Evolutionary conservation across 768 basidiomycete genomes (phyloP), one percentile per base, ranked within the genome.

Genomic region (Bullera alba): DNA sequence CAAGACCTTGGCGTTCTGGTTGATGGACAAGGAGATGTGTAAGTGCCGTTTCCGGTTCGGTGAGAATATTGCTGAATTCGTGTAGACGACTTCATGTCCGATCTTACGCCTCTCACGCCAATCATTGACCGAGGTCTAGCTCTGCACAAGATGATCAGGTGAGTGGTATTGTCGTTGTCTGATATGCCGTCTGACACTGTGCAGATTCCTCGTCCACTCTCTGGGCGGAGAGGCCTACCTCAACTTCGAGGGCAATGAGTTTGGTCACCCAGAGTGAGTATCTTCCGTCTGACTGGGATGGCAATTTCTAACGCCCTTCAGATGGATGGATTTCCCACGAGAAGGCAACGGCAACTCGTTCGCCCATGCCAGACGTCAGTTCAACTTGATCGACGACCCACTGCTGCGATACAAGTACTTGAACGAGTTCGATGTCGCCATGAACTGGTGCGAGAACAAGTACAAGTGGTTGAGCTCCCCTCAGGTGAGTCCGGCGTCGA

Each of bases 21-120:
- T 97, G 51, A 99, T 99, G 95, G 95, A 99, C 74, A 93, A 93
- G 75, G 95, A 97, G 74, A 99, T 99, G 95, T 96, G 92, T 91
- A 78, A 61, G 82, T 77, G 28, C 17, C 48, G 19, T 22, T 28
- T 32, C 30, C 14, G 32, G 34, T n/a, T 12, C 29, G 5, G 16
- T 21, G 7, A 19, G 6, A 19, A 22, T 36, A 25, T 4, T 30
- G 22, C 38, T 22, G 12, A 19, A 39, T 19, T 19, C 21, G 21
- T 3, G 57, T 51, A 90, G 88, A 93, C 72, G 89, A 89, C 3
- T 79, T 92, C 73, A 97, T 97, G 93, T 92, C 88, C 23, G 86
- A 90, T 68, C 32, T 92, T 52, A 77, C 83, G 2, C 80, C 82
- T 30, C 76, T 88, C 76, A 96, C 95, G 5, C 82, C 87, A 5